Evolutionary conservation across 108 stramenopile genomes (phyloP).

Genomic region (Craspedostauros australis): DNA sequence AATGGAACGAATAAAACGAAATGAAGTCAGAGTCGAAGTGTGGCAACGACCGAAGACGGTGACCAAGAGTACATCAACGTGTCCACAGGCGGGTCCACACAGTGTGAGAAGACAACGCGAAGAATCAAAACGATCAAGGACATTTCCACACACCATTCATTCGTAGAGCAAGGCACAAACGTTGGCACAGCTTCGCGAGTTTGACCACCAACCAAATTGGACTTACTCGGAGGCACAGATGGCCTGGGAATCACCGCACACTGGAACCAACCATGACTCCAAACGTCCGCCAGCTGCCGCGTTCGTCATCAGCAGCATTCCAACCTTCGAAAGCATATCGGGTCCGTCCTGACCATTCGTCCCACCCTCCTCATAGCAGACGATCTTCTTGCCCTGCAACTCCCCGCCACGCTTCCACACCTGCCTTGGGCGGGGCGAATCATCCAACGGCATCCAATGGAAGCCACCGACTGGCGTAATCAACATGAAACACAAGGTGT

Average conservation of each 20-base stretch:
- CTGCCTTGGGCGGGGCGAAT: slow-evolving; percentile 74
- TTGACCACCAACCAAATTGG: background rate
- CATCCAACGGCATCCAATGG: slow-evolving; percentile 84
- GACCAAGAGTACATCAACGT: background rate
- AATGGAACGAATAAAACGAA: background rate
- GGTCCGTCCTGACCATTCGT: slow-evolving; percentile 61
- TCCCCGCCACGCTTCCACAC: slow-evolving; percentile 80
- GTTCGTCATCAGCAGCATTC: slow-evolving; percentile 61
- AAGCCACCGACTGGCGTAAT: slow-evolving; percentile 87
- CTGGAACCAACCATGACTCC: slow-evolving; percentile 77
- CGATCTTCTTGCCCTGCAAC: slow-evolving; percentile 80
- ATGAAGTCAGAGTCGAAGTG: background rate
- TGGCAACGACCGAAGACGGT: background rate
- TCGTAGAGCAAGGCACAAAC: background rate
- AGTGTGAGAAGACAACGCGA: background rate
- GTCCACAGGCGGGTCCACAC: background rate
- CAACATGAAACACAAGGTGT: slow-evolving; percentile 71
- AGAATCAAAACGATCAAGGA: background rate
- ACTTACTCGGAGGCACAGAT: slow-evolving; percentile 53
- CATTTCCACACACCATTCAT: background rate
- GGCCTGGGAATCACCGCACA: slow-evolving; percentile 56
- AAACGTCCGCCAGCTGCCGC: slow-evolving; percentile 40
- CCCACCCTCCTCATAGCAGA: slow-evolving; percentile 85
- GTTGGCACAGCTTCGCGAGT: background rate
- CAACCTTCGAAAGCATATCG: slow-evolving; percentile 69